Conservation (phyloP, 306 rosid species). For the Citrullus amarus region DNA sequence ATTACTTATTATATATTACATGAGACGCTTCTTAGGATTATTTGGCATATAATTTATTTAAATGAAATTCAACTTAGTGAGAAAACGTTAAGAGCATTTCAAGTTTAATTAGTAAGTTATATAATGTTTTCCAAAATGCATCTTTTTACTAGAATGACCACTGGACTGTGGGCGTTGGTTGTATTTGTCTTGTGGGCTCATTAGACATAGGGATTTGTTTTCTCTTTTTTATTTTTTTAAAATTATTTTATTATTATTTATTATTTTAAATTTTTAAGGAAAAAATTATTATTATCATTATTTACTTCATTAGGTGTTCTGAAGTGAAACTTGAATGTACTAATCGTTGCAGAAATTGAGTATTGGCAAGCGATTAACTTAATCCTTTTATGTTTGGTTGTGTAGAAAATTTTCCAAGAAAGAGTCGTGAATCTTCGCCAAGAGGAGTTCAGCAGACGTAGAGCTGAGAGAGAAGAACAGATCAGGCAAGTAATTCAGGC, state of each 20-base stretch:
- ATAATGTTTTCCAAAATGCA: not conserved
- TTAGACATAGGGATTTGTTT: not conserved
- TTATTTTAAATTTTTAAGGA: too few species aligned
- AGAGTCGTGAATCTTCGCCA: constrained; percentile 53
- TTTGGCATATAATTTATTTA: not conserved
- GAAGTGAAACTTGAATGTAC: not conserved
- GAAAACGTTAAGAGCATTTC: not conserved
- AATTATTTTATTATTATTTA: too few species aligned
- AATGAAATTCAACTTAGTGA: not conserved
- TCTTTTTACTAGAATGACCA: not conserved
- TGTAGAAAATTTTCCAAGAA: constrained; percentile 55
- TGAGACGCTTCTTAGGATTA: too few species aligned
- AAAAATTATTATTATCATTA: too few species aligned
- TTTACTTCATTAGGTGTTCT: not conserved
- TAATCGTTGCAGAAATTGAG: not conserved
- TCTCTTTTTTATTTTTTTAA: too few species aligned
- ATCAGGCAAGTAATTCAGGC: constrained; percentile 47
- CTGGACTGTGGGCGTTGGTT: not conserved
- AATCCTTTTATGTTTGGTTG: not conserved
- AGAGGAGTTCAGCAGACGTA: constrained; percentile 51
- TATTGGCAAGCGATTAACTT: not conserved
- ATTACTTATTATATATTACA: too few species aligned
- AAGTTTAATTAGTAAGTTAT: not conserved
- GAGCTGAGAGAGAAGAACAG: constrained; percentile 58
- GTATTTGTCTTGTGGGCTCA: not conserved